Base-by-base conservation (phyloP, 1,139 yeast genomes). In the Spencermartinsiella ligniputridi region DNA sequence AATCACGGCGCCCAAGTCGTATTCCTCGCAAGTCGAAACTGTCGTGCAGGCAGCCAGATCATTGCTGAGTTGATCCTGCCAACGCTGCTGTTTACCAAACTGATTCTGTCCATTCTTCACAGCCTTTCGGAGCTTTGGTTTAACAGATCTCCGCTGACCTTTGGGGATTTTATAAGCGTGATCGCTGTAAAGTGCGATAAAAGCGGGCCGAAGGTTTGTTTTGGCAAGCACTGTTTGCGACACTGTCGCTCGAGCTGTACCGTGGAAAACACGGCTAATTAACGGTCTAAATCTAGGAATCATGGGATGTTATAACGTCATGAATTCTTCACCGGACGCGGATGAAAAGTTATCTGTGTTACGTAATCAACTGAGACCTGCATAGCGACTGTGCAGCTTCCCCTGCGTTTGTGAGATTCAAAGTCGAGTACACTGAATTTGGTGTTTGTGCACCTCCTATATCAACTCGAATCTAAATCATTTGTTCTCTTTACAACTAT, bases 21-120 rank as follows among this genome's bases (percentile, higher is more conserved):
- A 85, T 11, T 69, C 62, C 53, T 85, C 94, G 46, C 89, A 83
- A 0, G 81, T 74, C 1, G 95, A 83, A 3, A 82, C 74, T 0
- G 90, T 77, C 0, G 86, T 80, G 48, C 81, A 78, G 1, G 77
- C 70, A 35, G 54, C 43, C 3, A 52, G 9, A 4, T 25, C 24
- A n/a, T 16, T 17, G 32, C 22, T 16, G 11, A 4, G 33, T 22
- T 33, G 20, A n/a, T 33, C 25, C 12, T 3, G 9, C 27, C 29
- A 20, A 11, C 32, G 16, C 16, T 11, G 37, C 15, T 6, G 22
- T n/a, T n/a, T n/a, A n/a, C n/a, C n/a, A n/a, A n/a, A n/a, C n/a
- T 17, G 41, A 20, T 11, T 35, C 44, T 35, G 35, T 39, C 27
- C 44, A 19, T 22, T 39, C 21, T 17, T 34, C 16, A 38, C 9